Conservation (phyloP, 371 early-diverging fungal species). For the Catenaria anguillulae region DNA sequence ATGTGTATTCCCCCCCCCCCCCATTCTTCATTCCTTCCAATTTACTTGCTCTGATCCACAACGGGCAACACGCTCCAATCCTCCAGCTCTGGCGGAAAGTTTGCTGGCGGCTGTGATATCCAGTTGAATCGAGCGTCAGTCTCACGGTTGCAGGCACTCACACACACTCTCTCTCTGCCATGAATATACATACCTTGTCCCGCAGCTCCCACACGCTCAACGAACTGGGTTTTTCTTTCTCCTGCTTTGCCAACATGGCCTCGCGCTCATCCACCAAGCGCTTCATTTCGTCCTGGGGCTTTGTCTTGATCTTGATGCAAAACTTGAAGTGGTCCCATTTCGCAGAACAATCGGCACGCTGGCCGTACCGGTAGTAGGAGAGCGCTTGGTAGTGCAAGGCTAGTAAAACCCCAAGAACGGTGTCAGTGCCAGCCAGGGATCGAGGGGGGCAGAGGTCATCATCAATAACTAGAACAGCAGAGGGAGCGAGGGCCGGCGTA, state of each 20-base stretch:
- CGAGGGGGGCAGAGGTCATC: no score
- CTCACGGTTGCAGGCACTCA: no score
- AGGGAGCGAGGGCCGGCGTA: no score
- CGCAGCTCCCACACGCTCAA: background rate
- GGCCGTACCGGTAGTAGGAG: background rate
- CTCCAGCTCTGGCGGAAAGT: background rate
- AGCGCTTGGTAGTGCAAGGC: background rate
- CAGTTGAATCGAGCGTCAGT: no score
- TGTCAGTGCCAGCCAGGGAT: background rate
- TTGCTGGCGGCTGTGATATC: background rate
- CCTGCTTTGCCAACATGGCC: background rate
- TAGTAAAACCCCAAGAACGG: background rate
- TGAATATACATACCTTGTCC: background rate
- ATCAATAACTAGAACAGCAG: no score
- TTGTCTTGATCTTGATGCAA: background rate
- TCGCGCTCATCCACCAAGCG: background rate
- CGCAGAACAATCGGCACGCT: background rate
- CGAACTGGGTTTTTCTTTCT: background rate
- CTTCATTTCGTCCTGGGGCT: background rate
- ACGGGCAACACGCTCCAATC: no score
- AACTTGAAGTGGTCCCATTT: conserved; percentile 2
- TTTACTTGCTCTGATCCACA: no score
- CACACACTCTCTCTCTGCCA: background rate
- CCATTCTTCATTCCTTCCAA: no score
- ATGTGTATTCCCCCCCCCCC: no score